Percentiles rank a stretch among this genome's conserved stretches.
phyloP scores from a whole-genome alignment of 129 eudicot species.

The Arctium lappa region DNA sequence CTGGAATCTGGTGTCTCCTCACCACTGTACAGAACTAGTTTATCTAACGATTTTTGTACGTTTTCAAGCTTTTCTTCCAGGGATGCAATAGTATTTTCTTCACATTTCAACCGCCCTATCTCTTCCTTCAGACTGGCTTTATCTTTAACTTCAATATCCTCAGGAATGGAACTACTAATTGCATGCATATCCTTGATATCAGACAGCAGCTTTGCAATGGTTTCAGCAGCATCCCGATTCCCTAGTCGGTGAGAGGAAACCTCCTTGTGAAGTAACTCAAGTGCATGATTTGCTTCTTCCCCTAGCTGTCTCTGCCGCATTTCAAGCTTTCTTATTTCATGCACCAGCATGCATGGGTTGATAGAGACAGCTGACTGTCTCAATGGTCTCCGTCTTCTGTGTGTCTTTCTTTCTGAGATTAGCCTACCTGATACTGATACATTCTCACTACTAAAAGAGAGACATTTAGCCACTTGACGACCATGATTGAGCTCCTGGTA shows the following conservation, averaged over 20 bases:
- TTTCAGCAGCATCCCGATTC: constrained; percentile 60
- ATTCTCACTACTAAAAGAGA: constrained; percentile 48
- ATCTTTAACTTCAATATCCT: constrained; percentile 42
- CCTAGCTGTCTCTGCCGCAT: constrained; percentile 83
- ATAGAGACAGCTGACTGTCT: constrained; percentile 57
- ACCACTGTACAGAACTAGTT: constrained; percentile 44
- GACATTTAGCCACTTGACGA: constrained; percentile 60
- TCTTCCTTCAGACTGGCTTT: constrained; percentile 77
- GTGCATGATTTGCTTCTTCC: constrained; percentile 92
- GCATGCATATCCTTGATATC: constrained; percentile 74
- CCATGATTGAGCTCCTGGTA: constrained; percentile 50
- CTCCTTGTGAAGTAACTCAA: constrained; percentile 82
- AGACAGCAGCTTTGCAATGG: constrained; percentile 63
- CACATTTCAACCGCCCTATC: constrained; percentile 60
- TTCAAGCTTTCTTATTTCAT: constrained; percentile 87
- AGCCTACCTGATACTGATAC: constrained; percentile 30
- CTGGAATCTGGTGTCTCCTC: constrained; percentile 57
- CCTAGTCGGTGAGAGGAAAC: constrained; percentile 66
- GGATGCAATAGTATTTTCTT: constrained; percentile 57
- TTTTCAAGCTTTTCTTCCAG: constrained; percentile 89
- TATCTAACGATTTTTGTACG: constrained; percentile 74
- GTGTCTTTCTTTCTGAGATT: constrained; percentile 36
- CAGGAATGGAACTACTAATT: constrained; percentile 35
- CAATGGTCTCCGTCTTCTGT: constrained; percentile 31
- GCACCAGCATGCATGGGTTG: constrained; percentile 63